Percentiles rank a stretch among this genome's conserved stretches.
Conservation (phyloP, 2,329 filamentous ascomycete genomes). For the Sporothrix pallida region DNA sequence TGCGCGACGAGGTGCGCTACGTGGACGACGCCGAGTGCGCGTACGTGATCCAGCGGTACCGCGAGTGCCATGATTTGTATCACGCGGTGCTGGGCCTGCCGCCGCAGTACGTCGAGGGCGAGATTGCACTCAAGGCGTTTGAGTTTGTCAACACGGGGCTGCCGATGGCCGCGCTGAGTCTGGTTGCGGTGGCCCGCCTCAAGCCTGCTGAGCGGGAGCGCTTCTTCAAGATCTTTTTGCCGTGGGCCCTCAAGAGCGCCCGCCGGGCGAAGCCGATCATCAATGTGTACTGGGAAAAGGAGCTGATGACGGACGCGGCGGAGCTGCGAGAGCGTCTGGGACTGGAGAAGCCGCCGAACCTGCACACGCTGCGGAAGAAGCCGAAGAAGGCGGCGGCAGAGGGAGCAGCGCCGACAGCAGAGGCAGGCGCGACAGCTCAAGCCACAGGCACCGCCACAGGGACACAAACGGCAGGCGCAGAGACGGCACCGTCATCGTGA, state of each 20-base stretch:
- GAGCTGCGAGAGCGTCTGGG: conserved; percentile 75
- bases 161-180: conserved; percentile 90
- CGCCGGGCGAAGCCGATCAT: conserved; percentile 78
- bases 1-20: conserved; percentile 79
- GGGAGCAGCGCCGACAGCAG: neutral
- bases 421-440: neutral
- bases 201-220: conserved; percentile 78
- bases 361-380: conserved; percentile 74
- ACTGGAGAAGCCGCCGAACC: conserved; percentile 86
- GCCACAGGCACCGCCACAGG: neutral
- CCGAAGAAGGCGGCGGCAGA: conserved; percentile 24
- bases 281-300: conserved; percentile 98
- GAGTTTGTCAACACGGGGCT: conserved; percentile 94
- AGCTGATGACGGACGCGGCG: conserved; percentile 81
- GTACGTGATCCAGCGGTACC: conserved; percentile 97
- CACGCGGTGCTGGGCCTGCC: conserved; percentile 92
- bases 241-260: conserved; percentile 90
- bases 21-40: conserved; percentile 95
- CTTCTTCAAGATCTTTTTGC: conserved; percentile 78
- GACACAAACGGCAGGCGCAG: neutral
- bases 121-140: conserved; percentile 96
- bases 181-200: conserved; percentile 84
- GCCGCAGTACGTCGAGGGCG: conserved; percentile 90
- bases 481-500: neutral
- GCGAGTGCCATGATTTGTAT: conserved; percentile 97